Base-by-base conservation (phyloP, 495 filamentous ascomycete genomes). In the Aspergillus affinis region DNA sequence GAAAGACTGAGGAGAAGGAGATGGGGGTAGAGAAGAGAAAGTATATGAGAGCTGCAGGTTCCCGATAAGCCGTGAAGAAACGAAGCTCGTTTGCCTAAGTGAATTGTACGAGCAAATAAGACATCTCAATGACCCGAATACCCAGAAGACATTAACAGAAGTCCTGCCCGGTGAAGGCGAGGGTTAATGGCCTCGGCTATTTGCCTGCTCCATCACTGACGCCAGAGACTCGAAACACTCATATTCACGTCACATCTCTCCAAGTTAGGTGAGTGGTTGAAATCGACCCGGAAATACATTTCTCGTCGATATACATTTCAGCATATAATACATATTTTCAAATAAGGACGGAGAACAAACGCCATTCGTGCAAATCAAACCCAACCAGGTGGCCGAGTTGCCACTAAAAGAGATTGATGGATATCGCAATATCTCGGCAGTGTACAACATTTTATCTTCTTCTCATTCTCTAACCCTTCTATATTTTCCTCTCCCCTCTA, bases 401-500 rank as follows among this genome's bases (percentile, higher is more conserved):
- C 60, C 55, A 44, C 60, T 51, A 29, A 59, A 59, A 52, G 4
- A 53, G 50, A 30, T 30, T 19, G 7, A 17, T 10, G 18, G 15
- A 56, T 30, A 29, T n/a, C 17, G 10, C 18, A 13, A 20, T 48
- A 41, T 10, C 36, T 10, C 10, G 23, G 36, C 36, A 41, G 10
- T 17, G 36, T 41, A 41, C 36, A 41, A 15, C 13, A 41, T 13
- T 41, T 10, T 41, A 41, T 41, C 1, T 41, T 41, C 36, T 41
- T 41, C 2, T 10, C 36, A 53, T 32, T 26, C 23, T 26, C 23
- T 26, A 2, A 2, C 23, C 23, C 23, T 26, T 26, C 23, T 26
- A 4, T 20, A 5, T 18, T 30, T n/a, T 41, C 51, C 1, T 41
- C 36, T 4, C 15, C 9, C 15, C 23, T 49, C 67, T 75, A 98